Base-by-base conservation (phyloP, 2,329 filamentous ascomycete species). In the Fusarium sp. region DNA sequence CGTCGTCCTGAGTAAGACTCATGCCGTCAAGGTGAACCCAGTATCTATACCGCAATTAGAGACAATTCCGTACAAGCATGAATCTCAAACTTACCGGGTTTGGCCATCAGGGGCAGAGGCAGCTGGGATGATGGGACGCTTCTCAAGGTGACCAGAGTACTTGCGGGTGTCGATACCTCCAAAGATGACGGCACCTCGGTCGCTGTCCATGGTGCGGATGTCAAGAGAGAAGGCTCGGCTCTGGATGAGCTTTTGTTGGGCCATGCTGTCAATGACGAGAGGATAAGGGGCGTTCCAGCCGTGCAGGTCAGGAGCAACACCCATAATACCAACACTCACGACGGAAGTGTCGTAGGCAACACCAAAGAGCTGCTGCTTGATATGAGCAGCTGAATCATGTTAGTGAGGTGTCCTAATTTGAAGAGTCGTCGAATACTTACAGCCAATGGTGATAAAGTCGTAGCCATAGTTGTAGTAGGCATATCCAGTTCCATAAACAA, bases 101-200 rank as follows among this genome's bases (percentile, higher is more conserved):
- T 72, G 70, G 5, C 75, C 73, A 62, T 83, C 81, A 29, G 81
- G 81, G 5, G 81, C 78, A 8, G 81, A 70, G 7, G 77, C 81
- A 5, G 81, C 76, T 17, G 85, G 84, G 69, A 91, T 83, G 70
- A 92, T 88, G 49, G 90, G 88, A 1, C 90, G 81, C 59, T 87
- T 89, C 71, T 85, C 80, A 4, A 92, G 85, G 5, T 79, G 77
- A 20, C 90, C 90, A 2, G 82, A 81, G 74, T 85, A 91, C 76
- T 90, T 91, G 62, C 82, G 85, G 5, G 83, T 87, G 73, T 91
- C 87, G 57, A 91, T 84, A 20, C 89, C 89, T 22, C 89, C 89
- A 57, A 90, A 91, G 24, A 91, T 78, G 24, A 81, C 80, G 12
- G 80, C 79, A 46, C 78, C 81, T 56, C 79, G 77, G 8, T 73